These are phyloP conservation scores for Penicillium freii DNA, from an alignment of 2,329 filamentous ascomycete genomes.

Conservation along the genomic window DNA sequence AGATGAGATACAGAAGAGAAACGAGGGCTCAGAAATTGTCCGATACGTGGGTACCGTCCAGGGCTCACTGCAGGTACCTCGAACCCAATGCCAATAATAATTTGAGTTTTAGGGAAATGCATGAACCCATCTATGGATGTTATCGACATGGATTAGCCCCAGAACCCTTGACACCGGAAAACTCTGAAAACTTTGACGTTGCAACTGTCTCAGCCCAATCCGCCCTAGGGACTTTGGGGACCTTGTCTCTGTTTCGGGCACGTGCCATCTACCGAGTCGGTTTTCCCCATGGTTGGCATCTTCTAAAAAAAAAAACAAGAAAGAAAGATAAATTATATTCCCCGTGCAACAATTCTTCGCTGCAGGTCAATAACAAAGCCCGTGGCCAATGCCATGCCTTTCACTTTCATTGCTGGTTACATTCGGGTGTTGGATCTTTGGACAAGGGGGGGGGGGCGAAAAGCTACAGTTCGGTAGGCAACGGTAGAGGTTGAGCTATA, in stretches of 20 bases:
- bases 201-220: slow-evolving; percentile 10
- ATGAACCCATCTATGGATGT: slow-evolving; percentile 19
- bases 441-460: slow-evolving; percentile 14
- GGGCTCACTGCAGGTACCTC: slow-evolving; percentile 23
- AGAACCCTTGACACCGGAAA: slow-evolving; percentile 5
- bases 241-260: slow-evolving; percentile 16
- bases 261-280: slow-evolving; percentile 16
- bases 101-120: slow-evolving; percentile 17
- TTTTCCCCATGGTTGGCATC: slow-evolving; percentile 5
- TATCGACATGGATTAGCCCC: slow-evolving; percentile 9
- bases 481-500: slow-evolving; percentile 6
- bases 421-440: slow-evolving; percentile 13
- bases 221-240: neutral
- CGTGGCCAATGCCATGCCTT: slow-evolving; percentile 12
- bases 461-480: slow-evolving; percentile 4
- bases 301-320: neutral
- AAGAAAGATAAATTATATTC: neutral
- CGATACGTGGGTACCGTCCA: slow-evolving; percentile 7
- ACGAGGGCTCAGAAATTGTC: slow-evolving; percentile 19
- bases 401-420: slow-evolving; percentile 10
- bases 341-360: slow-evolving; percentile 6
- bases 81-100: slow-evolving; percentile 3
- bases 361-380: slow-evolving; percentile 6
- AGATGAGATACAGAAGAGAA: slow-evolving; percentile 17
- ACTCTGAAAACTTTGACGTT: slow-evolving; percentile 12